Base-by-base conservation (phyloP, 176 grass and related monocot genomes). In the Aegilops tauschii region DNA sequence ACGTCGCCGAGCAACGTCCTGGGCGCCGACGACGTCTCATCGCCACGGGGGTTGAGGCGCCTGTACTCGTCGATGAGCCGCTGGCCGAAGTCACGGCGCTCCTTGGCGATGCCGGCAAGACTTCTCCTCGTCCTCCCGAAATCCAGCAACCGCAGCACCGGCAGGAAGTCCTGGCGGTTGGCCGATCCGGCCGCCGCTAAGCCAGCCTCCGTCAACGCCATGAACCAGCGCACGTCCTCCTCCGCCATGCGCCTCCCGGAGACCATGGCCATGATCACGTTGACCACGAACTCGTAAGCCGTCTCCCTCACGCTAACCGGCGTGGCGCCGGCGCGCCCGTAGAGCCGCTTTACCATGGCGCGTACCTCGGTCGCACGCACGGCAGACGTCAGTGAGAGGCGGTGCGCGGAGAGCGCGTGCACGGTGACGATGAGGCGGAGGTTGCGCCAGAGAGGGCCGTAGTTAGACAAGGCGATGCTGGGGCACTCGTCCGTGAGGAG, bases 181-280 rank as follows among this genome's bases (percentile, higher is more conserved):
- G 82, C 80, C 29, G 89, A 71, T 8, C 84, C 91, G 0, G 50
- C 79, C 37, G 89, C 77, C 8, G 67, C 68, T 8, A 84, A 21
- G 10, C 9, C 32, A 8, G 90, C 93, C 45, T 93, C 89, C 3
- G 90, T 82, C 17, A 98, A 45, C 49, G 62, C 44, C 42, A 72
- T 89, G 65, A 98, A 87, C 44, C 36, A 40, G 39, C n/a, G 54
- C 73, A 90, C 88, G 67, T 81, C 10, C 3, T 85, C 82, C 68
- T 69, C 62, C 25, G 18, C 1, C 80, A 91, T 87, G 61, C 89
- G 71, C 80, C 74, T 66, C 23, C 91, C 91, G 50, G 87, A 83
- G 37, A 93, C 78, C 91, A 92, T 90, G 82, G 76, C 29, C 91
- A 86, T 81, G 85, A 98, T 84, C 59, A 92, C 87, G 86, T 85